Base-by-base conservation (phyloP, 1,284 basidiomycete genomes). In the Pyrrhoderma lamaoense region DNA sequence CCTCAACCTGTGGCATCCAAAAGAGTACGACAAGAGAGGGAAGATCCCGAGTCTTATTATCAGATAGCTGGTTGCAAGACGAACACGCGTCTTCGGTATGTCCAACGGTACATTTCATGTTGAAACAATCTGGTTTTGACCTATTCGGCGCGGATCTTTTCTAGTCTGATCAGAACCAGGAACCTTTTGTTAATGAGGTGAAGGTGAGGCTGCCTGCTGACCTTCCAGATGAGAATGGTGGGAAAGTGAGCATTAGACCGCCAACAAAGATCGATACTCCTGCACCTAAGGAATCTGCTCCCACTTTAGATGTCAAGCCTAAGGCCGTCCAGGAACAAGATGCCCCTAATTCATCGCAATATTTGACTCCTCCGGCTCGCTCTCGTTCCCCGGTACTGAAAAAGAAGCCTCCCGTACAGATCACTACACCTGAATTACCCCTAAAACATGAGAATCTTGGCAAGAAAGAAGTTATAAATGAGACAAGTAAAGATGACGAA, bases 71-170 rank as follows among this genome's bases (percentile, higher is more conserved):
- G 14, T 19, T 38, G 14, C 35, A 40, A 21, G 23, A 14, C 14
- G 49, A 39, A 45, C 42, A 51, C 19, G 43, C 31, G 43, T 45
- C 49, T 23, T 45, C 25, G 35, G 49, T 51, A 38, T 38, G 49
- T 51, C 2, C 31, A 45, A 18, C 13, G 44, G 16, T 36, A 14
- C 8, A 22, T 51, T 36, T 23, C 36, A 2, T n/a, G 22, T 35
- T 38, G 7, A 13, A 5, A 8, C 40, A 1, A 11, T 3, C 21
- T 35, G 13, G 11, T 31, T 47, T 21, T 39, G 4, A 39, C 16
- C n/a, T 31, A 31, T 31, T 31, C 11, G 27, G 27, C 27, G 5
- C 27, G 27, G 27, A 31, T 31, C 27, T 22, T 51, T n/a, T 39
- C 18, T 35, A 16, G 18, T 31, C 25, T 51, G 31, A 7, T 34